Evolutionary conservation across 2,329 filamentous ascomycete genomes (phyloP).

Genomic region (Cordyceps militaris): DNA sequence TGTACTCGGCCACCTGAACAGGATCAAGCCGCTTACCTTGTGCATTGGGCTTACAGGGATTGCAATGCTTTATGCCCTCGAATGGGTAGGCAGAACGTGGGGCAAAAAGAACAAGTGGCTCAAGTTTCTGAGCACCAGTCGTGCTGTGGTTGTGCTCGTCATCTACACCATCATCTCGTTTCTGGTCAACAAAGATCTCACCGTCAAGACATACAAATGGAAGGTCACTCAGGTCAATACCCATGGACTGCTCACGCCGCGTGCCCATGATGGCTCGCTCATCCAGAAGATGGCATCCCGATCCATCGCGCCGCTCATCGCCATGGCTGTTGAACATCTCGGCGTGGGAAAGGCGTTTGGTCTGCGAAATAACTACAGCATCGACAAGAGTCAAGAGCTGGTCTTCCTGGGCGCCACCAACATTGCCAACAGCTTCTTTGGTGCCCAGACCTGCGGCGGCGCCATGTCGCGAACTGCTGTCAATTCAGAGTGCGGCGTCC

Average conservation of each 20-base stretch:
- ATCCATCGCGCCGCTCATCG: conserved; percentile 55
- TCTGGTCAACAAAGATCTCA: conserved; percentile 48
- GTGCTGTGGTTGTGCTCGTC: conserved; percentile 53
- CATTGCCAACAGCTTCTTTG: conserved; percentile 58
- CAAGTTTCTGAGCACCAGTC: conserved; percentile 52
- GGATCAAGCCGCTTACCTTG: conserved; percentile 51
- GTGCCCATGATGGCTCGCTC: conserved; percentile 38
- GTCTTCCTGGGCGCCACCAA: conserved; percentile 57
- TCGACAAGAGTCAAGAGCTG: conserved; percentile 59
- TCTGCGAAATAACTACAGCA: conserved; percentile 53
- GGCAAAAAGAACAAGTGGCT: conserved; percentile 50
- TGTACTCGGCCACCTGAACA: conserved; percentile 47
- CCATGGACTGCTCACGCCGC: conserved; percentile 45
- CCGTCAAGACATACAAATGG: conserved; percentile 42
- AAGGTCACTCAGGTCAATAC: conserved; percentile 50
- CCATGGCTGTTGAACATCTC: conserved; percentile 55
- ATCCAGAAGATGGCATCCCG: conserved; percentile 46
- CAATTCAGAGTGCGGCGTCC: conserved; percentile 57
- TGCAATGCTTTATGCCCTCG: conserved; percentile 47
- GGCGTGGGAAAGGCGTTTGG: conserved; percentile 59
- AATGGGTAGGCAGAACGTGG: conserved; percentile 52
- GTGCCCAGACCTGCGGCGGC: conserved; percentile 55
- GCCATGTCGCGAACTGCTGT: conserved; percentile 63
- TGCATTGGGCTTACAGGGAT: conserved; percentile 53
- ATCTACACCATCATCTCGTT: conserved; percentile 59